Percentiles rank a stretch among this genome's conserved stretches.
Conservation (phyloP, 2,329 filamentous ascomycete genomes). For the Ceratocystis cubensis region DNA sequence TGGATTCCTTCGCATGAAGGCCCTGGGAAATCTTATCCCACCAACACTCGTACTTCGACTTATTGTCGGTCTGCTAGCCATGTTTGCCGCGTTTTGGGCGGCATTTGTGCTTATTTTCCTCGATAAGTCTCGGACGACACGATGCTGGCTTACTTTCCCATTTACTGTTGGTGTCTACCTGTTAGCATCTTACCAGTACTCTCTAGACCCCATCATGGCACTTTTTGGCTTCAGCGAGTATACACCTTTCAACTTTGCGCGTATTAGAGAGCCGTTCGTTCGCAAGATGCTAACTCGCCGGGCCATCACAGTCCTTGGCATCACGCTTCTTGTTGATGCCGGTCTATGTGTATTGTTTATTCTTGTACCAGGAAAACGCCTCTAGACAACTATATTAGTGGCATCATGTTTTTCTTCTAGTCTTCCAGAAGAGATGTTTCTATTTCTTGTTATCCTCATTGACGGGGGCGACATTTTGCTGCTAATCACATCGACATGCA, state of each 20-base stretch:
- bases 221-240: constrained; percentile 89
- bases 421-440: neutral
- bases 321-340: constrained; percentile 65
- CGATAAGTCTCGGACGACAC: constrained; percentile 56
- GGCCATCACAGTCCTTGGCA: constrained; percentile 63
- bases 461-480: neutral
- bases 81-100: constrained; percentile 91
- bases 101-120: constrained; percentile 90
- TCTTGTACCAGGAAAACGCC: constrained; percentile 77
- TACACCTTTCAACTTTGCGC: constrained; percentile 83
- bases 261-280: constrained; percentile 82
- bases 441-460: neutral
- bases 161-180: constrained; percentile 87
- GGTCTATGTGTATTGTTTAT: constrained; percentile 85
- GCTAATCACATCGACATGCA: neutral
- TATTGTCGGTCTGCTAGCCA: constrained; percentile 68
- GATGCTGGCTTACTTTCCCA: constrained; percentile 82
- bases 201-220: constrained; percentile 81
- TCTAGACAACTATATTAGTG: constrained; percentile 35
- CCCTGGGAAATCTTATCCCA: constrained; percentile 87
- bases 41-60: constrained; percentile 76
- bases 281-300: constrained; percentile 74
- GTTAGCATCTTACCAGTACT: constrained; percentile 86
- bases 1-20: constrained; percentile 87
- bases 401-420: neutral